phyloP scores from a whole-genome alignment of 371 early-diverging fungal genomes.

The Mucor lusitanicus region DNA sequence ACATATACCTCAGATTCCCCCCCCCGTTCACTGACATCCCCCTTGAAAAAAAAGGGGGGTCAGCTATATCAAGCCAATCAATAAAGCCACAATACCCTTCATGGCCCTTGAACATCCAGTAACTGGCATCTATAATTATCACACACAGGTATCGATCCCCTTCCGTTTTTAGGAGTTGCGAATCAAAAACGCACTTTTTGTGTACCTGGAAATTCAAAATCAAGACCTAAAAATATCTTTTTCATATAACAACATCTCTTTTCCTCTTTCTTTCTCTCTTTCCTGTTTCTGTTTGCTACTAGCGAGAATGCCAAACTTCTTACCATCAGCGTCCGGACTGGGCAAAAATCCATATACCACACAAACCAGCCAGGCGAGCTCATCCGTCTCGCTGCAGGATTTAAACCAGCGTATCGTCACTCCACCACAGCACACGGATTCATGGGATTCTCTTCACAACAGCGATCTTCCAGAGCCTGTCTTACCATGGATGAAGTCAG shows the following conservation, averaged over 20 bases:
- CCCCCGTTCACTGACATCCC: not conserved
- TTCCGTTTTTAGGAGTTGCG: conserved; percentile 1
- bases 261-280: not conserved
- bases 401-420: not conserved
- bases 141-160: not conserved
- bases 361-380: conserved; percentile 19
- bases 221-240: not conserved
- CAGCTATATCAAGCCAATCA: not conserved
- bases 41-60: not conserved
- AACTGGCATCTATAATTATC: not conserved
- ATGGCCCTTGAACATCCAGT: not conserved
- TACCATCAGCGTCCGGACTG: not conserved
- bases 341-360: conserved; percentile 1
- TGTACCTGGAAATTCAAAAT: not conserved
- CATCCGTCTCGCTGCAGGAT: conserved; percentile 11
- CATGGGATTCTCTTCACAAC: conserved; percentile 10
- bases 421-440: conserved; percentile 2
- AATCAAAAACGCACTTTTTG: not conserved
- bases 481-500: conserved; percentile 50
- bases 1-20: not conserved
- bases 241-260: not conserved
- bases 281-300: not conserved
- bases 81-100: conserved; percentile 1
- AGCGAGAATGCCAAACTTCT: conserved; percentile 5
- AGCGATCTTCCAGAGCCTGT: conserved; percentile 42